Percentiles rank a stretch among this genome's conserved stretches.
These are phyloP conservation scores for Cercospora sojina DNA, from an alignment of 2,329 filamentous ascomycete species.

Conservation along the genomic window DNA sequence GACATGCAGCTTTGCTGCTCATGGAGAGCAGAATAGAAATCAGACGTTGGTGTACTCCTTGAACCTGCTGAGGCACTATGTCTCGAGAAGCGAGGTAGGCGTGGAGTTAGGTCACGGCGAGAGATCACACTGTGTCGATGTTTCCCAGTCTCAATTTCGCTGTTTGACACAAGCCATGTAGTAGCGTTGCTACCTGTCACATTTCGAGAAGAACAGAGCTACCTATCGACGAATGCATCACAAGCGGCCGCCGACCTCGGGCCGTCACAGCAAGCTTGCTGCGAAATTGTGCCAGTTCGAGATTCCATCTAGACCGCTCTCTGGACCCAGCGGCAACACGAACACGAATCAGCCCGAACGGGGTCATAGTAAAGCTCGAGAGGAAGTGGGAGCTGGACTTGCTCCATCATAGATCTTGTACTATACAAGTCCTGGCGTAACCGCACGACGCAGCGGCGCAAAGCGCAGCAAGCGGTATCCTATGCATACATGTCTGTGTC, in stretches of 20 bases:
- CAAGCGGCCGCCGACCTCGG: not conserved
- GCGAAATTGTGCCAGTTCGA: not conserved
- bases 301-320: not conserved
- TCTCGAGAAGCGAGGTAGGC: no score
- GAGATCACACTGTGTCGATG: no score
- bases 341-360: not conserved
- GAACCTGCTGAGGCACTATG: no score
- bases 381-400: not conserved
- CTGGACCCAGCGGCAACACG: not conserved
- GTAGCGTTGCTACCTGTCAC: not conserved
- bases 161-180: not conserved
- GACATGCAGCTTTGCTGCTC: not conserved
- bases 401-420: not conserved
- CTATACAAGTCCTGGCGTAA: constrained; percentile 8
- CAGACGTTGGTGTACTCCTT: no score
- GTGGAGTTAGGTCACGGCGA: no score
- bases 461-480: not conserved
- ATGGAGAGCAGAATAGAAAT: no score
- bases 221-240: not conserved
- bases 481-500: constrained; percentile 10
- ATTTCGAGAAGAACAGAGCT: not conserved
- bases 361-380: not conserved
- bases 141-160: no score
- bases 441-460: not conserved
- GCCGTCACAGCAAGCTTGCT: not conserved